A percentile compares a stretch with the other conserved stretches of the same genome.
These are phyloP conservation scores for Gossypium armourianum DNA, from an alignment of 441 rosid genomes.

Conservation along the genomic window DNA sequence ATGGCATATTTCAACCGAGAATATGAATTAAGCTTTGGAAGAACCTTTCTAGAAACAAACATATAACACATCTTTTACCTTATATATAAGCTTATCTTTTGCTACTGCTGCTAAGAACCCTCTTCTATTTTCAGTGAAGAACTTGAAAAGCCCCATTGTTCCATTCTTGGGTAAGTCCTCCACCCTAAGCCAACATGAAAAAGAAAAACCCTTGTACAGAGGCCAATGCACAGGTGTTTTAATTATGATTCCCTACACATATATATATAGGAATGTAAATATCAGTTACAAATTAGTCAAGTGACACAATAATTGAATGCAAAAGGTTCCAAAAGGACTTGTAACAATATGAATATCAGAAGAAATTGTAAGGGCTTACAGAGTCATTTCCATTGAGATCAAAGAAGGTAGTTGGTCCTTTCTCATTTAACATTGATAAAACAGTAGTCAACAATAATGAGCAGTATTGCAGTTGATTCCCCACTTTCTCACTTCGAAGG, in stretches of 20 bases:
- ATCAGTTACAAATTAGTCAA: background rate
- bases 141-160: slow-evolving; percentile 82
- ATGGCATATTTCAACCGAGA: background rate
- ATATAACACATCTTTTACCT: slow-evolving; percentile 34
- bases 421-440: slow-evolving; percentile 93
- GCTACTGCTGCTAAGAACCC: slow-evolving; percentile 79
- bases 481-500: slow-evolving; percentile 92
- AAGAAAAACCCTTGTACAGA: slow-evolving; percentile 81
- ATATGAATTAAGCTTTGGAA: slow-evolving; percentile 5
- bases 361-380: slow-evolving; percentile 46
- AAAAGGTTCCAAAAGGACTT: background rate
- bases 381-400: slow-evolving; percentile 83
- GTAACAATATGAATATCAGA: background rate
- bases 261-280: background rate
- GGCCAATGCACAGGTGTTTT: slow-evolving; percentile 93
- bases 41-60: slow-evolving; percentile 12
- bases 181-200: slow-evolving; percentile 96
- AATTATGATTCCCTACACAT: slow-evolving; percentile 64
- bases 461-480: slow-evolving; percentile 68
- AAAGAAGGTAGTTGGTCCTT: slow-evolving; percentile 95
- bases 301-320: slow-evolving; percentile 2
- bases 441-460: slow-evolving; percentile 68
- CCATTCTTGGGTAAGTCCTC: slow-evolving; percentile 73
- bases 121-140: slow-evolving; percentile 78
- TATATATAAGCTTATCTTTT: slow-evolving; percentile 61